Evolutionary conservation across 192 early-diverging fungal species (phyloP).

Genomic region (Entomortierella chlamydospora): DNA sequence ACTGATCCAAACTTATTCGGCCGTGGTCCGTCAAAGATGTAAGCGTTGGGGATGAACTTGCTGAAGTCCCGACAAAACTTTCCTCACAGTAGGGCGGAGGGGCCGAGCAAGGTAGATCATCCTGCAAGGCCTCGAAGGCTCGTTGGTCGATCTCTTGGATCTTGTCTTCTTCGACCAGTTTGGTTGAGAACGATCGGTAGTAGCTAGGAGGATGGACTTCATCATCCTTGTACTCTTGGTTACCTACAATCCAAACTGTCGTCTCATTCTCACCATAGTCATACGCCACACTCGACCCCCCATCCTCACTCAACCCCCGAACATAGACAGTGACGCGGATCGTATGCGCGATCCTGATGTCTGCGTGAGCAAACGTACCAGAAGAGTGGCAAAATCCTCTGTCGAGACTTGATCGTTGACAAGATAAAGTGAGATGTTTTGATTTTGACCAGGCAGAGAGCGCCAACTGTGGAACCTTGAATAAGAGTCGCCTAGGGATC

Average conservation of each 20-base stretch:
- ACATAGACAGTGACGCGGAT: conserved; percentile 19
- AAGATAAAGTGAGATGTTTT: not conserved
- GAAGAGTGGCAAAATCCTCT: conserved; percentile 37
- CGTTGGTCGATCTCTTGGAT: conserved; percentile 40
- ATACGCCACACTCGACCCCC: not conserved
- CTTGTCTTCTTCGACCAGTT: conserved; percentile 29
- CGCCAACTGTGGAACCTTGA: conserved; percentile 38
- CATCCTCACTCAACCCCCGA: conserved; percentile 19
- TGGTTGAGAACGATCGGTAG: conserved; percentile 40
- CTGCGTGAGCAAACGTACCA: conserved; percentile 5
- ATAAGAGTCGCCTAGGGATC: conserved; percentile 36
- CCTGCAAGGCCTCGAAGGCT: conserved; percentile 33
- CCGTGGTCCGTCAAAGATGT: conserved; percentile 5
- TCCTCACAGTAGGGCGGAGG: conserved; percentile 31
- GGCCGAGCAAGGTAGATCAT: not conserved
- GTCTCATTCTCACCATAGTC: conserved; percentile 26
- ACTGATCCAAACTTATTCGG: conserved; percentile 8
- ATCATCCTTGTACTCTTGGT: conserved; percentile 45
- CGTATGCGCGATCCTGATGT: conserved; percentile 19
- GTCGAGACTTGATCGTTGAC: conserved; percentile 3
- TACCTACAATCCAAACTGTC: conserved; percentile 22
- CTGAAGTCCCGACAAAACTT: conserved; percentile 5
- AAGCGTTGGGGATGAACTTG: conserved; percentile 6
- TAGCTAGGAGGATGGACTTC: conserved; percentile 37
- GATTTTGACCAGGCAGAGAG: conserved; percentile 13